Evolutionary conservation across 1,284 basidiomycete species (phyloP).

Genomic region (Rhodofomes roseus): DNA sequence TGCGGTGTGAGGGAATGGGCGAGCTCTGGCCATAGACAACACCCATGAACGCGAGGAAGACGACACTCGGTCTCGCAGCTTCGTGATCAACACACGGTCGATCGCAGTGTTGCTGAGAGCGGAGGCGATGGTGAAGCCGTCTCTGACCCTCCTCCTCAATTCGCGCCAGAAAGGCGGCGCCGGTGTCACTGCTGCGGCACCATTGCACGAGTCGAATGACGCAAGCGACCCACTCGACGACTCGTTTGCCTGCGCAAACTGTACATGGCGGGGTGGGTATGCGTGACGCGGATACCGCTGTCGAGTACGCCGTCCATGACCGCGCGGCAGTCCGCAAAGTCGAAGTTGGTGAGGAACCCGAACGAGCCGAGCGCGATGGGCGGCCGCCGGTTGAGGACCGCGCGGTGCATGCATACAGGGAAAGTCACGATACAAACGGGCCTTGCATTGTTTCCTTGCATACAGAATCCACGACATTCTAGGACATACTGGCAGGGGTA

Average conservation of each 20-base stretch:
- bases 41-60: slow-evolving; percentile 93
- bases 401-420: slow-evolving; percentile 96
- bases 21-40: slow-evolving; percentile 97
- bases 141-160: slow-evolving; percentile 60
- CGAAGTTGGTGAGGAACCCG: slow-evolving; percentile 98
- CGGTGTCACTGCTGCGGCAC: slow-evolving; percentile 15
- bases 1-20: slow-evolving; percentile 94
- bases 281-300: slow-evolving; percentile 95
- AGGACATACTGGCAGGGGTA: too few species aligned
- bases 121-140: slow-evolving; percentile 98
- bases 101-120: slow-evolving; percentile 97
- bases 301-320: slow-evolving; percentile 92
- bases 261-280: slow-evolving; percentile 75
- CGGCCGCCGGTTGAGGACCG: slow-evolving; percentile 96
- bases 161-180: slow-evolving; percentile 26
- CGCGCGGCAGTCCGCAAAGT: slow-evolving; percentile 83
- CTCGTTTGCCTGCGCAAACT: slow-evolving; percentile 36
- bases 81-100: slow-evolving; percentile 92
- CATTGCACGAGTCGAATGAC: slow-evolving; percentile 24
- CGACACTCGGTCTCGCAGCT: slow-evolving; percentile 81
- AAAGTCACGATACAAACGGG: slow-evolving; percentile 99
- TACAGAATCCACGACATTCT: too few species aligned
- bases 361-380: slow-evolving; percentile 98
- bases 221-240: slow-evolving; percentile 36
- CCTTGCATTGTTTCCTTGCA: too few species aligned